A percentile compares a stretch with the other conserved stretches of the same genome.
phyloP scores from a whole-genome alignment of 1,139 yeast genomes.

The Spencermartinsiella ligniputridi region DNA sequence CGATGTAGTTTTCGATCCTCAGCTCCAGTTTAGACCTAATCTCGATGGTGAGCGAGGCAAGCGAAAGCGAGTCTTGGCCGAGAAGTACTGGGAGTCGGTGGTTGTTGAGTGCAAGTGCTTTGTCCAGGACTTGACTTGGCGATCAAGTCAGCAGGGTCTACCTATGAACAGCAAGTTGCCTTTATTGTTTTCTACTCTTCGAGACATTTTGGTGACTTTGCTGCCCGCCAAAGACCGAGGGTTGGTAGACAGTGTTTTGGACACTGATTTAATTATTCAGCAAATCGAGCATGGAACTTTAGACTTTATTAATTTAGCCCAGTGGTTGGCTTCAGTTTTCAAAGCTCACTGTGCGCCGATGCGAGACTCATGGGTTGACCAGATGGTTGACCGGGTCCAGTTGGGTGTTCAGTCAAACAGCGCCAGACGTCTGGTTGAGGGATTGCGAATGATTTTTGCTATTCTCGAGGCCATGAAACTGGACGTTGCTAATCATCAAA shows the following conservation, averaged over 20 bases:
- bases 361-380: slow-evolving; percentile 88
- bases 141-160: slow-evolving; percentile 6
- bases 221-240: slow-evolving; percentile 75
- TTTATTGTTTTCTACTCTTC: slow-evolving; percentile 65
- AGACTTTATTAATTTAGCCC: slow-evolving; percentile 64
- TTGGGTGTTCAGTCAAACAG: slow-evolving; percentile 55
- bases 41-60: slow-evolving; percentile 87
- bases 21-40: slow-evolving; percentile 86
- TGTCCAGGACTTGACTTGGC: slow-evolving; percentile 10
- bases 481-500: slow-evolving; percentile 93
- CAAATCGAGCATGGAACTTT: slow-evolving; percentile 66
- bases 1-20: slow-evolving; percentile 89
- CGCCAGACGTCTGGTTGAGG: slow-evolving; percentile 61
- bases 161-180: slow-evolving; percentile 47
- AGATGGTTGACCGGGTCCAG: slow-evolving; percentile 67
- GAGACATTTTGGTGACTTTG: slow-evolving; percentile 69
- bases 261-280: slow-evolving; percentile 70
- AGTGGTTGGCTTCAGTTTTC: slow-evolving; percentile 66
- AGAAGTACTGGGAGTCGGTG: slow-evolving; percentile 79
- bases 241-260: slow-evolving; percentile 68
- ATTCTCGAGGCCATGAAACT: slow-evolving; percentile 94
- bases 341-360: slow-evolving; percentile 91
- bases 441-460: slow-evolving; percentile 72
- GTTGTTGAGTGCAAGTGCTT: slow-evolving; percentile 49
- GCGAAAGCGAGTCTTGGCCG: slow-evolving; percentile 69